phyloP scores from a whole-genome alignment of 2,329 filamentous ascomycete genomes.

The Phoma sp. region DNA sequence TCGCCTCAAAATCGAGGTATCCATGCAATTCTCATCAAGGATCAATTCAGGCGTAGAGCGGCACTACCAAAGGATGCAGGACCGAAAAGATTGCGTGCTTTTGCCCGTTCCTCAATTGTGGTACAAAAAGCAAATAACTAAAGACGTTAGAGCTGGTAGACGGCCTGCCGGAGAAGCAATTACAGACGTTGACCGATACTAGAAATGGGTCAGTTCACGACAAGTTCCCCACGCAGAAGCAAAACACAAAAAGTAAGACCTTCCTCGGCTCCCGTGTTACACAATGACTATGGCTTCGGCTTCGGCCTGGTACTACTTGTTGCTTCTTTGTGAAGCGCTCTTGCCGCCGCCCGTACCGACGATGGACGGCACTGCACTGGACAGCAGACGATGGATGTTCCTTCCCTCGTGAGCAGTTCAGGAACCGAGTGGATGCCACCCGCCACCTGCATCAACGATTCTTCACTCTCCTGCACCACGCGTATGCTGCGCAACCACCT shows the following conservation, averaged over 20 bases:
- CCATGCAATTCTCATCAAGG: too few species aligned
- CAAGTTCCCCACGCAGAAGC: conserved; percentile 1
- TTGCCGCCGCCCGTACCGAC: not conserved
- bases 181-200: not conserved
- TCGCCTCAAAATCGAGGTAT: too few species aligned
- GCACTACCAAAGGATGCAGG: not conserved
- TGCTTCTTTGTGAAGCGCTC: conserved; percentile 1
- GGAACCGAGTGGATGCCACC: not conserved
- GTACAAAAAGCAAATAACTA: not conserved
- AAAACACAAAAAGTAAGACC: not conserved
- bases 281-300: not conserved
- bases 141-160: conserved; percentile 5
- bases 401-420: not conserved
- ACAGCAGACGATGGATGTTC: not conserved
- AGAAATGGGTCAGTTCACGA: not conserved
- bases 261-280: not conserved
- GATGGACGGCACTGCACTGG: not conserved
- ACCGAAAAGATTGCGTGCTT: not conserved
- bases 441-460: not conserved
- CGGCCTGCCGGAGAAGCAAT: not conserved
- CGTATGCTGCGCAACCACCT: conserved; percentile 14
- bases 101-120: not conserved
- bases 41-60: too few species aligned
- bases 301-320: not conserved
- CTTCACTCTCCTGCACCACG: conserved; percentile 1